Conservation (phyloP, 169 alveolate genomes). For the Eimeria mitis region DNA sequence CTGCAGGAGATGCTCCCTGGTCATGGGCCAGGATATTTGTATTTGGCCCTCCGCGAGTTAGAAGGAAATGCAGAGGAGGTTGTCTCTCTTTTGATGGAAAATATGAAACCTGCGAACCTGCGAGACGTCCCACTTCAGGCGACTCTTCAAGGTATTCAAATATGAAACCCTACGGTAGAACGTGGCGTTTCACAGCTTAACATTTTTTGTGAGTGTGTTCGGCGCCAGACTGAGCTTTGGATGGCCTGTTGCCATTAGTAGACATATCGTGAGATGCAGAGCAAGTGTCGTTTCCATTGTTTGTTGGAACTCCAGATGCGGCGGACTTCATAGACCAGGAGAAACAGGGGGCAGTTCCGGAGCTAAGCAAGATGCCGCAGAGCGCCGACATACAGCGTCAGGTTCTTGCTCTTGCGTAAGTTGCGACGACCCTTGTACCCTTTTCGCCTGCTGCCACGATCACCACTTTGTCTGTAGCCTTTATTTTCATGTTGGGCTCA, state of each 20-base stretch:
- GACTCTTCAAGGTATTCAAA: slow-evolving; percentile 56
- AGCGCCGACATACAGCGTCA: slow-evolving; percentile 40
- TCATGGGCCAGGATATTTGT: slow-evolving; percentile 49
- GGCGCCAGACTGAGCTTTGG: not conserved
- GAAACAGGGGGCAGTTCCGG: not conserved
- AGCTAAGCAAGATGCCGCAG: not conserved
- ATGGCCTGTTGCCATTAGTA: not conserved
- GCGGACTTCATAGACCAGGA: slow-evolving; percentile 34
- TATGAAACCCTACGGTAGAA: not conserved
- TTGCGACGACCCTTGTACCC: not conserved
- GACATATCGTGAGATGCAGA: not conserved
- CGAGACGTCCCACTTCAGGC: slow-evolving; percentile 45
- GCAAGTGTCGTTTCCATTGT: too few species aligned
- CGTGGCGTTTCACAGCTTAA: not conserved
- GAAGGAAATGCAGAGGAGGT: slow-evolving; percentile 64
- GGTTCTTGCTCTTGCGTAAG: slow-evolving; percentile 72
- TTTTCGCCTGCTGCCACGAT: not conserved
- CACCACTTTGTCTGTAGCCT: not conserved
- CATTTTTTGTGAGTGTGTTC: not conserved
- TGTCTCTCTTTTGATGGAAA: slow-evolving; percentile 44
- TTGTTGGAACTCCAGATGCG: slow-evolving; percentile 42
- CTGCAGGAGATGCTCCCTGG: slow-evolving; percentile 67
- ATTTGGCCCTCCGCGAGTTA: slow-evolving; percentile 59
- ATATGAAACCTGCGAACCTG: slow-evolving; percentile 44
- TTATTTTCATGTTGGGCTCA: not conserved